Conservation (phyloP, 2,329 filamentous ascomycete genomes). For the Microcera coccophila region DNA sequence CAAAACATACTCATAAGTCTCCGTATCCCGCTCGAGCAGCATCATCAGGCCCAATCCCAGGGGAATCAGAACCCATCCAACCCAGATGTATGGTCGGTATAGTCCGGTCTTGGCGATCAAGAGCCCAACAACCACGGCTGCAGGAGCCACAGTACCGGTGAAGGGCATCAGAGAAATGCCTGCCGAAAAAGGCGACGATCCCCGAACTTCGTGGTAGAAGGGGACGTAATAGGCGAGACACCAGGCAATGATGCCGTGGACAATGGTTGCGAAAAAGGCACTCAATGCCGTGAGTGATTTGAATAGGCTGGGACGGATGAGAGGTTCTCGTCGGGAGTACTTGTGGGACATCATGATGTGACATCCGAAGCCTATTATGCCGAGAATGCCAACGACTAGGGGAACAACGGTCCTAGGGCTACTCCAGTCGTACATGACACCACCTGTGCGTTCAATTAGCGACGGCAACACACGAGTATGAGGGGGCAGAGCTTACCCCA, state of each 20-base stretch:
- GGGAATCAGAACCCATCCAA: slow-evolving; percentile 58
- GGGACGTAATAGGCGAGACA: slow-evolving; percentile 21
- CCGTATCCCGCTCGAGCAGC: slow-evolving; percentile 46
- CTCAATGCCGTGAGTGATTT: slow-evolving; percentile 19
- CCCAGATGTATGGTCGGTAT: slow-evolving; percentile 60
- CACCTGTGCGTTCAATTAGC: slow-evolving; percentile 44
- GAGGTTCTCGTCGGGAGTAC: slow-evolving; percentile 20
- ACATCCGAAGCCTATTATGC: slow-evolving; percentile 25
- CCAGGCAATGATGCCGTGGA: slow-evolving; percentile 22
- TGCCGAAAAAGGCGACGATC: slow-evolving; percentile 29
- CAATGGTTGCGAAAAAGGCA: slow-evolving; percentile 20
- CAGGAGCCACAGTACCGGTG: slow-evolving; percentile 60
- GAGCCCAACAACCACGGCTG: slow-evolving; percentile 53
- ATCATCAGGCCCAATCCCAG: slow-evolving; percentile 56
- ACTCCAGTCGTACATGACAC: slow-evolving; percentile 61
- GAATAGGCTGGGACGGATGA: slow-evolving; percentile 22
- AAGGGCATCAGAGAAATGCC: slow-evolving; percentile 53
- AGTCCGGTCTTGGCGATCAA: slow-evolving; percentile 53
- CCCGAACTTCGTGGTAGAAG: slow-evolving; percentile 20
- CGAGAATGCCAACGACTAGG: slow-evolving; percentile 50
- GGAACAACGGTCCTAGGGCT: slow-evolving; percentile 61
- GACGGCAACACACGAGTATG: slow-evolving; percentile 4
- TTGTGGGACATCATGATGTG: slow-evolving; percentile 20
- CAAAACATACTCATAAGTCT: slow-evolving; percentile 55
- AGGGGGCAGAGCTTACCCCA: slow-evolving; percentile 13